Percentiles rank a stretch among this genome's conserved stretches.
These are phyloP conservation scores for Massarina eburnea DNA, from an alignment of 2,329 filamentous ascomycete species.

Conservation along the genomic window DNA sequence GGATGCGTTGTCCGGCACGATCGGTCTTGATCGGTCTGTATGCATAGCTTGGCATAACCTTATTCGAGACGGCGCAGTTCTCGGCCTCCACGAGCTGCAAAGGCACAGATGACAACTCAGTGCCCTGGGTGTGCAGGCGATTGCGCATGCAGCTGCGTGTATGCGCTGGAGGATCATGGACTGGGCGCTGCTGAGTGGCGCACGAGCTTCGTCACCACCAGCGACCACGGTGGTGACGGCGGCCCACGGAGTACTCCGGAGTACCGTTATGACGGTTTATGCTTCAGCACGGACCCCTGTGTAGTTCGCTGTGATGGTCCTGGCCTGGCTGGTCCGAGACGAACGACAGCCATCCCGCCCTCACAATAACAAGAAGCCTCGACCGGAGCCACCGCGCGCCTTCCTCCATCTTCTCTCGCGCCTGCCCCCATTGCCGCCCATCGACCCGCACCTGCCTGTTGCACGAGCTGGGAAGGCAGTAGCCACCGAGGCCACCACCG, in stretches of 20 bases:
- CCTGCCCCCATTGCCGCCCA: not conserved
- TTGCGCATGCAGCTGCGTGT: slow-evolving; percentile 39
- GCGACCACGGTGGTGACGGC: no score
- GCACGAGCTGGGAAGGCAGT: slow-evolving; percentile 8
- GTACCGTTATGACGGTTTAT: no score
- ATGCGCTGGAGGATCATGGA: slow-evolving; percentile 19
- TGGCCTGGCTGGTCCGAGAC: not conserved
- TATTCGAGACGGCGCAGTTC: slow-evolving; percentile 19
- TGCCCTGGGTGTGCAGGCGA: no score
- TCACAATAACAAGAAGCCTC: not conserved
- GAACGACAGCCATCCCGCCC: not conserved
- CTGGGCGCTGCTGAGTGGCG: slow-evolving; percentile 16
- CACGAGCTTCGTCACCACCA: slow-evolving; percentile 29
- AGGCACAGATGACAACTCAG: slow-evolving; percentile 30
- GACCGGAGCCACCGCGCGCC: not conserved
- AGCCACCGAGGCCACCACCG: not conserved
- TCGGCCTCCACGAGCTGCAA: slow-evolving; percentile 17
- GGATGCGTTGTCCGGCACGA: slow-evolving; percentile 40
- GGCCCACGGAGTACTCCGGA: no score
- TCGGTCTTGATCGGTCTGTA: slow-evolving; percentile 33
- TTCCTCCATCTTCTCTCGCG: not conserved
- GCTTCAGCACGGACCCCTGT: no score
- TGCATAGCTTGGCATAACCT: slow-evolving; percentile 18
- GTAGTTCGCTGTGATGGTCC: no score
- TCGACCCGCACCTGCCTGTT: slow-evolving; percentile 13